Conservation (phyloP, 768 basidiomycete genomes). For the Psilocybe azurescens region DNA sequence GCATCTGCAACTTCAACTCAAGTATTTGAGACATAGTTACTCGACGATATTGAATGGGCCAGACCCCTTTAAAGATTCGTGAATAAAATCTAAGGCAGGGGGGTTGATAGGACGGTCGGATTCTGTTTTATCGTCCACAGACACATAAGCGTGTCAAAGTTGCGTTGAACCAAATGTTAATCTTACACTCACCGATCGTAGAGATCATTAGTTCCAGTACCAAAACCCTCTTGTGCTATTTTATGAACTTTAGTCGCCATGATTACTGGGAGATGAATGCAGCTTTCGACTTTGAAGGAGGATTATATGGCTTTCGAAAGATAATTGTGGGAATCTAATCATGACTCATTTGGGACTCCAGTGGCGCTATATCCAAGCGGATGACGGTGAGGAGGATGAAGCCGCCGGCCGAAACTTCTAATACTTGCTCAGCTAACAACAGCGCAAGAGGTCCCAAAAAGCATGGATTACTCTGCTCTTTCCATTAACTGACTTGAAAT, state of each 20-base stretch:
- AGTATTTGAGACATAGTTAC: constrained; percentile 43
- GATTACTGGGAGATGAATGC: neutral
- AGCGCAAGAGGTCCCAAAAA: no score
- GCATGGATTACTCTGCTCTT: no score
- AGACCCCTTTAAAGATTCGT: constrained; percentile 42
- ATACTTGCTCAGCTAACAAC: no score
- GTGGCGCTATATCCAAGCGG: neutral
- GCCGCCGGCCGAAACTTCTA: neutral
- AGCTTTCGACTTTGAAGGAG: neutral
- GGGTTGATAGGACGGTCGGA: constrained; percentile 82
- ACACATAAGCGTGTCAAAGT: neutral
- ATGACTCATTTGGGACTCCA: neutral
- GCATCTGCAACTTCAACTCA: constrained; percentile 5
- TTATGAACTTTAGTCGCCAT: constrained; percentile 48
- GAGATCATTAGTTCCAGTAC: constrained; percentile 79
- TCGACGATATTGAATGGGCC: constrained; percentile 68
- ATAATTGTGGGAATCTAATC: neutral
- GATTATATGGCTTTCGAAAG: neutral
- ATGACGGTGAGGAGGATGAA: neutral
- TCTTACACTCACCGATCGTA: constrained; percentile 65
- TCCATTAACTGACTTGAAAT: no score
- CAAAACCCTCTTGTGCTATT: constrained; percentile 78
- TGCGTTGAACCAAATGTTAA: neutral
- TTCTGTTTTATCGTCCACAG: constrained; percentile 46
- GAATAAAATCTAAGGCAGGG: constrained; percentile 65